Evolutionary conservation across 306 rosid species (phyloP).

Genomic region (Hylodesmum podocarpum): DNA sequence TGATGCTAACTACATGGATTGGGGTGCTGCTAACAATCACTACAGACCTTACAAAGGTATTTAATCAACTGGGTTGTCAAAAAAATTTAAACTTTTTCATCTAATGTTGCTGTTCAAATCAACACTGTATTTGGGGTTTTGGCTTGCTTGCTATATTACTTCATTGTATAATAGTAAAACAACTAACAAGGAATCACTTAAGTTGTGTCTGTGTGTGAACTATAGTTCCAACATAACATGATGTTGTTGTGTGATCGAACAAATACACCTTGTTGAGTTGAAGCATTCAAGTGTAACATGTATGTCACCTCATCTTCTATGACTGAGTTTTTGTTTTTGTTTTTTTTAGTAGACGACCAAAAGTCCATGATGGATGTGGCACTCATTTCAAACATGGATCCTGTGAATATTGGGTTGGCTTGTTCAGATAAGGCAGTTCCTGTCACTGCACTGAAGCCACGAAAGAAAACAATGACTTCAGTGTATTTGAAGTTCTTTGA

Average conservation of each 20-base stretch:
- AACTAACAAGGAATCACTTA: background rate
- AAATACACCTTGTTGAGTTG: slow-evolving; percentile 5
- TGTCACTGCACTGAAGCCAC: slow-evolving; percentile 57
- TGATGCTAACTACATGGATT: slow-evolving; percentile 66
- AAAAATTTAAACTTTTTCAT: background rate
- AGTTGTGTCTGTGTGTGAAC: background rate
- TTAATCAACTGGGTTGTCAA: background rate
- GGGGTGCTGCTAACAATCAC: slow-evolving; percentile 57
- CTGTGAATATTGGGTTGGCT: slow-evolving; percentile 60
- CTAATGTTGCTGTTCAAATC: background rate
- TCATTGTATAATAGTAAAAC: too few species aligned
- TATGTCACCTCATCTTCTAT: background rate
- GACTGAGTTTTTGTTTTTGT: slow-evolving; percentile 8
- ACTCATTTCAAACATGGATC: slow-evolving; percentile 59
- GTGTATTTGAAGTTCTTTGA: slow-evolving; percentile 91
- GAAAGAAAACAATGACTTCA: slow-evolving; percentile 97
- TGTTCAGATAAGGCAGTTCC: slow-evolving; percentile 70
- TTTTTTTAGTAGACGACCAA: slow-evolving; percentile 61
- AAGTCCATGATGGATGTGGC: slow-evolving; percentile 76
- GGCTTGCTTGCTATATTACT: background rate
- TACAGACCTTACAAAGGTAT: slow-evolving; percentile 75
- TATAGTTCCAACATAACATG: background rate
- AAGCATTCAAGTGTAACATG: background rate
- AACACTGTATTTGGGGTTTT: background rate
- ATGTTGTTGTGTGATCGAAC: background rate